Base-by-base conservation (phyloP, 768 basidiomycete species). In the Cantharellus anzutake region DNA sequence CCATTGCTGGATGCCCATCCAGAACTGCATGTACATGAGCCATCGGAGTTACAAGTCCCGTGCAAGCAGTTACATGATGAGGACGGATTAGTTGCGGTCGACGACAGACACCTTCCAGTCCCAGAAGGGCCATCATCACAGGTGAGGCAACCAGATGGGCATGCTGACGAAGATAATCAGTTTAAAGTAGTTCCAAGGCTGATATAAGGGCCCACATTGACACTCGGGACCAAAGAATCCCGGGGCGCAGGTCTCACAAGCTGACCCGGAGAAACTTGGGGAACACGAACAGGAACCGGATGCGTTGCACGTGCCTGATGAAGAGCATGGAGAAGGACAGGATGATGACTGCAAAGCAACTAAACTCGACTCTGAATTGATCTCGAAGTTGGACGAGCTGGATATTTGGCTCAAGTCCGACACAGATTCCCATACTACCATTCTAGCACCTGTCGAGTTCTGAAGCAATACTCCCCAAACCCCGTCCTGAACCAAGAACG, bases 41-140 rank as follows among this genome's bases (percentile, higher is more conserved):
- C 82, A 60, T 78, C 76, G 0, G 76, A 63, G 1, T 76, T 76
- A 69, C 90, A 94, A 51, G 79, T 69, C 2, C 90, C 90, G 65
- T 92, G 92, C 56, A 82, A 63, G 66, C 90, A 94, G 66, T 88
- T 84, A 70, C 90, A 94, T 2, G 76, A 76, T 41, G 78, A 76
- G 2, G 84, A 78, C 2, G 75, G 71, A 63, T 81, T 79, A 41
- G 70, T 67, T 38, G 79, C 71, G 0, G 70, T 66, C 2, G 78
- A 69, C 5, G 71, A 68, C 60, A 86, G 74, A 68, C 91, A 94
- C 50, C 74, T 73, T 0, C 91, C 91, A 0, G 80, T 76, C 0
- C 90, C 90, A 0, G 81, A 76, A 48, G 86, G 80, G 3, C 90
- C 89, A 16, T 86, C 81, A 63, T 89, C 84, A 67, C 90, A 93